A percentile compares a stretch with the other conserved stretches of the same genome.
phyloP scores from a whole-genome alignment of 305 asterid genomes.

The Fraxinus dipetala region DNA sequence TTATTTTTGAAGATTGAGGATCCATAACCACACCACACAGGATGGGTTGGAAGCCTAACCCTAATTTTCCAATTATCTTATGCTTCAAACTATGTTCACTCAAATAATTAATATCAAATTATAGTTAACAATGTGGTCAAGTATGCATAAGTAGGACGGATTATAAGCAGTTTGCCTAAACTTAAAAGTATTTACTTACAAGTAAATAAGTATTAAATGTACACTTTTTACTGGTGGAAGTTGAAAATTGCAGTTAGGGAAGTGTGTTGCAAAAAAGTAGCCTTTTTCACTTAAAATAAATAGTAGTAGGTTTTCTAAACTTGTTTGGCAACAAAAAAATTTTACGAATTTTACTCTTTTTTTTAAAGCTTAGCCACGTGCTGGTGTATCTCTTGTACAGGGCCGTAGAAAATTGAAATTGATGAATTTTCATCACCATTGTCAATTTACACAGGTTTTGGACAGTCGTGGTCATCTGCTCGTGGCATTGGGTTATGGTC shows the following conservation, averaged over 20 bases:
- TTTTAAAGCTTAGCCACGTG: background rate
- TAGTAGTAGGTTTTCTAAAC: background rate
- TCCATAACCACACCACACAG: background rate
- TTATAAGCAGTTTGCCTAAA: background rate
- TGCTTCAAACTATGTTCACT: background rate
- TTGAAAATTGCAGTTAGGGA: background rate
- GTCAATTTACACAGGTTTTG: slow-evolving; percentile 37
- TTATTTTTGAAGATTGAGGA: background rate
- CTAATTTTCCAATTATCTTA: background rate
- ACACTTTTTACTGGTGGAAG: background rate
- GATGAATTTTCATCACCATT: background rate
- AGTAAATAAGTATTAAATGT: background rate
- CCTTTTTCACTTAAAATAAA: background rate
- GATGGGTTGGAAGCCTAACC: background rate
- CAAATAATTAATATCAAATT: background rate
- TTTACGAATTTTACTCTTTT: background rate
- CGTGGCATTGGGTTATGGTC: slow-evolving; percentile 59
- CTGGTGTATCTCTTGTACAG: background rate
- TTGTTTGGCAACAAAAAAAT: background rate
- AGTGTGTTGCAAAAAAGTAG: background rate
- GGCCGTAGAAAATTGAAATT: background rate
- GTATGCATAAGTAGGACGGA: background rate
- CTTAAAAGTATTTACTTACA: background rate
- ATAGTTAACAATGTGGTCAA: background rate
- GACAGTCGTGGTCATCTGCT: slow-evolving; percentile 63